These are phyloP conservation scores for Trichocladium antarcticum DNA, from an alignment of 495 filamentous ascomycete genomes.

Conservation along the genomic window DNA sequence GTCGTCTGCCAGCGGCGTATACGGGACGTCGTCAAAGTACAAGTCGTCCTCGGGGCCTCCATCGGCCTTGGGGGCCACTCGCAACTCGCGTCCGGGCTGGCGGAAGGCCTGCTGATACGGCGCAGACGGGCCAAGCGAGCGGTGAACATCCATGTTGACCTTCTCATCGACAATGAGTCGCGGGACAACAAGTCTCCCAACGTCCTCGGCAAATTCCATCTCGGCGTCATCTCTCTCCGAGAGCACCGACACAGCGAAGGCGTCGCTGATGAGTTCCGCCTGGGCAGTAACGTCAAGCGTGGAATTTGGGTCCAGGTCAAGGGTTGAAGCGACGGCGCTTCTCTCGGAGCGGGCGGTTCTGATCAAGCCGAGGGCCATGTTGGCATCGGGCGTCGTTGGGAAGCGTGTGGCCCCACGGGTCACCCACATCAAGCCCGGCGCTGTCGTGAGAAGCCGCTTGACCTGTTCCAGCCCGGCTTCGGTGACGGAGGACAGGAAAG, in stretches of 20 bases:
- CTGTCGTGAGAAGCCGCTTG: constrained; percentile 28
- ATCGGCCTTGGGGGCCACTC: constrained; percentile 9
- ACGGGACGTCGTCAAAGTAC: constrained; percentile 24
- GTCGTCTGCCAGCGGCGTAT: constrained; percentile 17
- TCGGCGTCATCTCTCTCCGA: constrained; percentile 18
- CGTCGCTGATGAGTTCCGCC: constrained; percentile 22
- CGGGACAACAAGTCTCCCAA: constrained; percentile 27
- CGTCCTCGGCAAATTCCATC: constrained; percentile 31
- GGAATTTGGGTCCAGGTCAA: constrained; percentile 27
- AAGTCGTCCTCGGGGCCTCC: constrained; percentile 6
- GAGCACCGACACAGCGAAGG: constrained; percentile 19
- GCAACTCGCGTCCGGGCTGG: constrained; percentile 20
- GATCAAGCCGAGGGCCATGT: constrained; percentile 31
- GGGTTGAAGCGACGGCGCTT: constrained; percentile 22
- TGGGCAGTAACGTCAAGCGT: constrained; percentile 19
- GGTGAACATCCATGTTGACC: constrained; percentile 28
- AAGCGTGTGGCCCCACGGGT: constrained; percentile 32
- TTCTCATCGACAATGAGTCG: constrained; percentile 30
- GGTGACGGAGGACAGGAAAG: constrained; percentile 21
- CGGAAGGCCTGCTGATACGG: constrained; percentile 27
- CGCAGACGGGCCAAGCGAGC: constrained; percentile 23
- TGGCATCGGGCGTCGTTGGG: constrained; percentile 24
- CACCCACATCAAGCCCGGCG: constrained; percentile 32
- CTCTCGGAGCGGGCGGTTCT: constrained; percentile 31
- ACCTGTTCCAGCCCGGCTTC: constrained; percentile 25